These are phyloP conservation scores for Nannochloris sp. DNA, from an alignment of 139 green algal genomes.

Conservation along the genomic window DNA sequence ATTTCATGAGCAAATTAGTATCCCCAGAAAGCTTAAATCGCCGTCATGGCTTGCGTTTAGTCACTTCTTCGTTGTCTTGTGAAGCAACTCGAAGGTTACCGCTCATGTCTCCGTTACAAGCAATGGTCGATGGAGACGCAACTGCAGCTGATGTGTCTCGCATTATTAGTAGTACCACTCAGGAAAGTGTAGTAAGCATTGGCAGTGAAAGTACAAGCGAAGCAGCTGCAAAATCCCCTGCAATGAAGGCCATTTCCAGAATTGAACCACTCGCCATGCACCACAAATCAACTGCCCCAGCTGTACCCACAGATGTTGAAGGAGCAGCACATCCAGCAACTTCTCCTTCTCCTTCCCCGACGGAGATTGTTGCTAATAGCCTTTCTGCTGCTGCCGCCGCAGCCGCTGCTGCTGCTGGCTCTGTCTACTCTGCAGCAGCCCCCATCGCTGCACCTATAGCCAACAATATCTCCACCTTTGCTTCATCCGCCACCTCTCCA, in stretches of 20 bases:
- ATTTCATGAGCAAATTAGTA: constrained; percentile 43
- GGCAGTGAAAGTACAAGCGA: too few species aligned
- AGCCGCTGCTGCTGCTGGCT: constrained; percentile 11
- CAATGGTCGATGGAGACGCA: constrained; percentile 49
- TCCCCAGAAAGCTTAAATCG: constrained; percentile 16
- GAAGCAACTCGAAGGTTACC: constrained; percentile 28
- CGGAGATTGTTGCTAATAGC: constrained; percentile 20
- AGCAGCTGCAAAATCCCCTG: too few species aligned
- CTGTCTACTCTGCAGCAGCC: constrained; percentile 14
- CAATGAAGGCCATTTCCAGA: too few species aligned
- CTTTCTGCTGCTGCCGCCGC: constrained; percentile 11
- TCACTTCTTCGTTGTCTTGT: constrained; percentile 59
- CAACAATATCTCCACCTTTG: constrained; percentile 18
- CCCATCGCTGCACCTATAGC: constrained; percentile 18
- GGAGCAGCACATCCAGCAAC: too few species aligned
- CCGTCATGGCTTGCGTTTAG: constrained; percentile 48
- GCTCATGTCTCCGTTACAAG: constrained; percentile 26
- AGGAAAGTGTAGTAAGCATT: too few species aligned
- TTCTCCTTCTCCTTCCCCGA: too few species aligned
- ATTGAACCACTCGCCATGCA: too few species aligned
- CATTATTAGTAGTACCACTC: too few species aligned
- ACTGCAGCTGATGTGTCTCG: constrained; percentile 50
- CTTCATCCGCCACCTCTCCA: constrained; percentile 5
- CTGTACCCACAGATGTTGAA: too few species aligned
- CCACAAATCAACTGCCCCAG: too few species aligned